Evolutionary conservation across 1,284 basidiomycete species (phyloP).

Genomic region (Marasmius oreades): DNA sequence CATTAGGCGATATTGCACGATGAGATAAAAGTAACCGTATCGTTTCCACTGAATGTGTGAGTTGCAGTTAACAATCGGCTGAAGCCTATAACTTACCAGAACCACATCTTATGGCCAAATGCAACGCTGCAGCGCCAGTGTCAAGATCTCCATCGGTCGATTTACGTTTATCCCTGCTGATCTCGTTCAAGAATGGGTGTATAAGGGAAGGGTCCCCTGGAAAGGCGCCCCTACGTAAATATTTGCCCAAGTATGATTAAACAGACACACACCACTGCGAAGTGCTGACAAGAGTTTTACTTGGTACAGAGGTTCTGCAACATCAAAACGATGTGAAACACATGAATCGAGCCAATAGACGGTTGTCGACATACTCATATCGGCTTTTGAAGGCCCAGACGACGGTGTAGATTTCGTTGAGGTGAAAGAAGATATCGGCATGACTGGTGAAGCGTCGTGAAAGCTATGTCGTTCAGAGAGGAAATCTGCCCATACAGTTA

Average conservation of each 20-base stretch:
- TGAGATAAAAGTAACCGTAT: conserved; percentile 70
- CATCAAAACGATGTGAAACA: not conserved
- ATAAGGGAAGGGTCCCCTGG: conserved; percentile 74
- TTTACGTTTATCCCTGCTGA: conserved; percentile 57
- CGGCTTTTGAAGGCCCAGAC: not conserved
- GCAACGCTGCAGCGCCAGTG: conserved; percentile 72
- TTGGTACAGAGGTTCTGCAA: conserved; percentile 51
- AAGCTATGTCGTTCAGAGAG: not conserved
- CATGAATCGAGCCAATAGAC: not conserved
- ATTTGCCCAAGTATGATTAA: not conserved
- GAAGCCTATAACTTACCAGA: conserved; percentile 50
- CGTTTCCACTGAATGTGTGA: conserved; percentile 46
- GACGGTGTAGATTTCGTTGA: not conserved
- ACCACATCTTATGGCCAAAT: conserved; percentile 85
- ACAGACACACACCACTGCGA: conserved; percentile 40
- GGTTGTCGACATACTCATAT: not conserved
- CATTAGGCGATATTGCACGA: conserved; percentile 75
- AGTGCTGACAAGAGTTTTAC: conserved; percentile 69
- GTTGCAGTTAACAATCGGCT: not conserved
- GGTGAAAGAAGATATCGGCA: not conserved
- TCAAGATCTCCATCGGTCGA: conserved; percentile 46
- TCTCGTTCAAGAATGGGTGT: conserved; percentile 81
- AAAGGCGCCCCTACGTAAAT: not conserved
- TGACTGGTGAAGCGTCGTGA: not conserved
- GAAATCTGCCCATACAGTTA: too few species aligned